Evolutionary conservation across 768 basidiomycete species (phyloP).

Genomic region (Hericium alpestre): DNA sequence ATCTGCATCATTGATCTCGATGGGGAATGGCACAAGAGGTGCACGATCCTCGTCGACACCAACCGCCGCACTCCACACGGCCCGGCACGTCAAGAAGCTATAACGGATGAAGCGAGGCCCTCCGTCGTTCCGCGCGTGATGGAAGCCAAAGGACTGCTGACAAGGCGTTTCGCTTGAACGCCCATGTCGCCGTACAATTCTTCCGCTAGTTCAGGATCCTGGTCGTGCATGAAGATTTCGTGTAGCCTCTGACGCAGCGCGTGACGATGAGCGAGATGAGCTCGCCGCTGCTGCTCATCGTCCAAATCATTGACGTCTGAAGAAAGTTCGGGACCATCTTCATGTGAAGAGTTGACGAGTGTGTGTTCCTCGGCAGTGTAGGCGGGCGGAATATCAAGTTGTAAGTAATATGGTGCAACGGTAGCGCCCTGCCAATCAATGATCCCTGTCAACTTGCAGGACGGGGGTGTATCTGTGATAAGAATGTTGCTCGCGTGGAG

Average conservation of each 20-base stretch:
- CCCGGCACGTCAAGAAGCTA: constrained; percentile 1
- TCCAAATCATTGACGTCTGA: background rate
- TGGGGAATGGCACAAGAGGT: background rate
- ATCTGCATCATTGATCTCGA: constrained; percentile 1
- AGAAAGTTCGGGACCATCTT: background rate
- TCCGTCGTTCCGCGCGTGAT: too few species aligned
- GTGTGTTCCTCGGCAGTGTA: background rate
- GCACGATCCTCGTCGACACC: background rate
- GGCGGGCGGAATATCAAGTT: background rate
- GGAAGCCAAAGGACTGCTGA: too few species aligned
- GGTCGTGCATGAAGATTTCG: background rate
- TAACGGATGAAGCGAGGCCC: background rate
- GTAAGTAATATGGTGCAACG: background rate
- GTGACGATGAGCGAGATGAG: background rate
- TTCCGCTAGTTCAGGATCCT: constrained; percentile 2
- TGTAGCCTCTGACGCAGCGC: constrained; percentile 1
- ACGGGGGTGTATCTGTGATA: constrained; percentile 1
- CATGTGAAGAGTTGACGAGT: background rate
- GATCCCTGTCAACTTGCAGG: constrained; percentile 6
- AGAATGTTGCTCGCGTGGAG: constrained; percentile 11
- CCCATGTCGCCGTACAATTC: background rate
- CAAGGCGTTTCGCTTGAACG: background rate
- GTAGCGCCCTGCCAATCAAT: constrained; percentile 14
- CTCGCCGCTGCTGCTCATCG: background rate
- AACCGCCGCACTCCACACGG: constrained; percentile 1